Evolutionary conservation across 768 basidiomycete species (phyloP).

Genomic region (Guyanaporus albipodus): DNA sequence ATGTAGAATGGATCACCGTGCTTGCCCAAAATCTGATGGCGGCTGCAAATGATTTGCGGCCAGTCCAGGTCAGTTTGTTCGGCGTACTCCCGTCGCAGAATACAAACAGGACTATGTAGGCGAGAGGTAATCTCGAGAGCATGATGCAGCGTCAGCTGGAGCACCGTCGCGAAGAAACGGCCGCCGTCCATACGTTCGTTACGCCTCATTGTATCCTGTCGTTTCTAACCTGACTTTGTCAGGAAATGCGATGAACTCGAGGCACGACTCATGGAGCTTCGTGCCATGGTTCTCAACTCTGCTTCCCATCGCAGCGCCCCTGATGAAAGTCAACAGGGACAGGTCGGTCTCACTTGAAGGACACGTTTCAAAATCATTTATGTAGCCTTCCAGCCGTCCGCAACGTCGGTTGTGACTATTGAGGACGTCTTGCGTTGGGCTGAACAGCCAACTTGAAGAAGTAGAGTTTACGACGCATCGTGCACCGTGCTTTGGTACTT

Average conservation of each 20-base stretch:
- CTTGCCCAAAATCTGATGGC: slow-evolving; percentile 87
- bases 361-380: background rate
- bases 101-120: slow-evolving; percentile 39
- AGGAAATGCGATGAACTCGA: slow-evolving; percentile 76
- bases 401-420: slow-evolving; percentile 10
- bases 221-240: slow-evolving; percentile 8
- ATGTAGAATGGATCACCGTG: slow-evolving; percentile 77
- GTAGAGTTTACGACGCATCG: background rate
- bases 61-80: slow-evolving; percentile 62
- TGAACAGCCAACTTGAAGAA: slow-evolving; percentile 39
- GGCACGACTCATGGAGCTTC: slow-evolving; percentile 55
- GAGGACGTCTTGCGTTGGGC: slow-evolving; percentile 56
- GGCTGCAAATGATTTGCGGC: slow-evolving; percentile 84
- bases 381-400: slow-evolving; percentile 5
- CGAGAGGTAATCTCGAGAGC: slow-evolving; percentile 72
- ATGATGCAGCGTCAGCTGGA: slow-evolving; percentile 83
- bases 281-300: slow-evolving; percentile 25
- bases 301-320: background rate
- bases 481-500: background rate
- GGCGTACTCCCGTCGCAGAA: background rate
- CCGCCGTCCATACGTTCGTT: slow-evolving; percentile 61
- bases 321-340: slow-evolving; percentile 6
- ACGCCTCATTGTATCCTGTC: background rate
- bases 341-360: slow-evolving; percentile 12
- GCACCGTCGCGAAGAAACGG: slow-evolving; percentile 68